A percentile compares a stretch with the other conserved stretches of the same genome.
phyloP scores from a whole-genome alignment of 495 filamentous ascomycete genomes.

The Tuber calosporum region DNA sequence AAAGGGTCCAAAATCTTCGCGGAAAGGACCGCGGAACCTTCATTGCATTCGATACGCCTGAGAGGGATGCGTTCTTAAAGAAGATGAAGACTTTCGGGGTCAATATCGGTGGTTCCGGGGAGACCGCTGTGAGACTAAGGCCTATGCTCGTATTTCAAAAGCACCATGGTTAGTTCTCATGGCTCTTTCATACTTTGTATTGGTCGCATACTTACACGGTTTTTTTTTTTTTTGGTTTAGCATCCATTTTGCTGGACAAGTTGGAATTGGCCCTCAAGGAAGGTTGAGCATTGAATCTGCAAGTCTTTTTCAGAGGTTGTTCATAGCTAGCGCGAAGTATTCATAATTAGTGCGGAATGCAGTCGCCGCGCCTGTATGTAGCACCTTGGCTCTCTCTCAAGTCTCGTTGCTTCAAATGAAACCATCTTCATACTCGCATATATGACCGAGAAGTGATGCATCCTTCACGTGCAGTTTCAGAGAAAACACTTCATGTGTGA shows the following conservation, averaged over 20 bases:
- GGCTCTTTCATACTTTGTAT: slow-evolving; percentile 1
- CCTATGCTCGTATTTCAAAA: slow-evolving; percentile 97
- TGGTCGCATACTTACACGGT: neutral
- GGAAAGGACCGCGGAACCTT: slow-evolving; percentile 95
- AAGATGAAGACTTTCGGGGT: slow-evolving; percentile 76
- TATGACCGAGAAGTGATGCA: neutral
- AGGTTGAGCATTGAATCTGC: neutral
- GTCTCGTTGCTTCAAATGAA: neutral
- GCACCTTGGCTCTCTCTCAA: neutral
- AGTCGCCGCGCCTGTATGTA: neutral
- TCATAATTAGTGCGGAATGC: neutral
- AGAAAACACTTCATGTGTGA: neutral
- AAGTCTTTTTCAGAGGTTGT: neutral
- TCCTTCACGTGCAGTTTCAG: neutral
- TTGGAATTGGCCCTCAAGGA: slow-evolving; percentile 24
- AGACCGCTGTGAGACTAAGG: slow-evolving; percentile 70
- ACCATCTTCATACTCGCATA: neutral
- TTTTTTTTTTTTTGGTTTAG: slow-evolving; percentile 31
- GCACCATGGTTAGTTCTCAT: slow-evolving; percentile 62
- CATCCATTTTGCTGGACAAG: slow-evolving; percentile 58
- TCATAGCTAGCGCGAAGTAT: neutral
- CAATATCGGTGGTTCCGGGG: slow-evolving; percentile 88
- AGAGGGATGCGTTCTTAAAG: slow-evolving; percentile 74
- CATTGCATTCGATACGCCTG: slow-evolving; percentile 87
- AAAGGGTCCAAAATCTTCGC: slow-evolving; percentile 78